Base-by-base conservation (phyloP, 2,329 filamentous ascomycete genomes). In the Sporothrix sp. region DNA sequence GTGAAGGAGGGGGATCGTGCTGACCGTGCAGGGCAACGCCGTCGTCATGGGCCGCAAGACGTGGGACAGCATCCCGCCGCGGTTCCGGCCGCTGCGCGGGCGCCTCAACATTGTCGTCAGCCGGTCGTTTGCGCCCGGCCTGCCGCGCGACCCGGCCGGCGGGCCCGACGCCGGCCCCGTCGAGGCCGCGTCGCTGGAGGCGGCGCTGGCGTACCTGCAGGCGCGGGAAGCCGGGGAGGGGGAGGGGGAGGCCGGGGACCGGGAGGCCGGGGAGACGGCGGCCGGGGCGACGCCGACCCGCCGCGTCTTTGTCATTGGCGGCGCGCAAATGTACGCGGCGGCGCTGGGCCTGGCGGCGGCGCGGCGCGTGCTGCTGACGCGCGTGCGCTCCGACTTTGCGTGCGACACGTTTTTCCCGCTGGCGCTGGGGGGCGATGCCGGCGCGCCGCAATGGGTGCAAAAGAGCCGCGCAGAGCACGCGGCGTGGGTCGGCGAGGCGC, bases 11-110 rank as follows among this genome's bases (percentile, higher is more conserved):
- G 21, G 27, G 7, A 30, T 20, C 28, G 2, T 7, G 1, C 13
- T 45, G 30, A 30, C 33, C 2, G 3, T 37, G 2, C 32, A 35
- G 37, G 52, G 70, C 57, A 91, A 90, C 65, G 85, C 87, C 16
- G 87, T 97, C 47, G 84, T 98, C 59, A 98, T 98, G 93, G 93
- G 93, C 54, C 85, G 93, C 62, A 96, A 94, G 68, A 98, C 93
- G 0, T 98, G 91, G 84, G 88, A 95, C 48, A 88, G 82, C 57
- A 91, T 98, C 54, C 91, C 93, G 2, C 63, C 72, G 7, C 76
- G 74, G 47, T 89, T 93, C 64, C 77, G 89, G 2, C 93, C 93
- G 16, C 74, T 98, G 30, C 82, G 80, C 54, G 84, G 81, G 55
- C 75, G 93, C 9, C 71, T 89, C 46, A 97, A 95, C 66, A 79